A percentile compares a stretch with the other conserved stretches of the same genome.
Conservation (phyloP, 441 rosid genomes). For the Populus tomentosa region DNA sequence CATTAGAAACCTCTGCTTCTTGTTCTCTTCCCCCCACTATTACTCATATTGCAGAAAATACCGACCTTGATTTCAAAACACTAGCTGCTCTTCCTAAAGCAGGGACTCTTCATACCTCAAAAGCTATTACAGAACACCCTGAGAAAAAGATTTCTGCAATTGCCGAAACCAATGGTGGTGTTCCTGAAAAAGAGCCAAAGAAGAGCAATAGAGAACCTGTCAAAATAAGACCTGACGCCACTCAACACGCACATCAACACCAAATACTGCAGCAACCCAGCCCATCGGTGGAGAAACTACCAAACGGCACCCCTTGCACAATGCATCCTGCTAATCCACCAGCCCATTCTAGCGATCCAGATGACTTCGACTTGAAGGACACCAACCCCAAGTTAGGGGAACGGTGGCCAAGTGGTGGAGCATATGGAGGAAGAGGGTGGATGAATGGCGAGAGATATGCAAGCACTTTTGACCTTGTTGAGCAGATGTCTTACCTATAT, state of each 20-base stretch:
- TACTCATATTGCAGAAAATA: conserved; percentile 3
- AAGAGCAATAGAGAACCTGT: conserved; percentile 1
- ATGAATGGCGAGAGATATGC: conserved; percentile 50
- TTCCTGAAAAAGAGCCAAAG: background rate
- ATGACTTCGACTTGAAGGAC: conserved; percentile 61
- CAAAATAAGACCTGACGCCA: conserved; percentile 14
- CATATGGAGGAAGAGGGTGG: conserved; percentile 56
- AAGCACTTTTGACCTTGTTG: conserved; percentile 74
- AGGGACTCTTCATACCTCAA: conserved; percentile 17
- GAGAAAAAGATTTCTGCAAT: conserved; percentile 17
- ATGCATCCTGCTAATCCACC: conserved; percentile 44
- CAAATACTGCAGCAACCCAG: conserved; percentile 32
- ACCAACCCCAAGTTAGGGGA: conserved; percentile 64
- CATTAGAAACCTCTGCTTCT: conserved; percentile 15
- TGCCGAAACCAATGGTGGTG: background rate
- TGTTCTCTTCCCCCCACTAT: background rate
- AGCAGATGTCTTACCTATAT: conserved; percentile 75
- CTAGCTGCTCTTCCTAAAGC: conserved; percentile 20
- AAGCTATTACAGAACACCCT: conserved; percentile 14
- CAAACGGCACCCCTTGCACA: conserved; percentile 26
- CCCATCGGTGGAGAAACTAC: conserved; percentile 12
- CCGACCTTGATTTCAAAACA: conserved; percentile 14
- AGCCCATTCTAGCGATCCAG: conserved; percentile 28
- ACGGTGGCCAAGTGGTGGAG: conserved; percentile 50
- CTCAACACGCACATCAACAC: conserved; percentile 27